Evolutionary conservation across 169 alveolate species (phyloP), one percentile per base, ranked within the genome.

Genomic region (Plasmodium cynomolgi): DNA sequence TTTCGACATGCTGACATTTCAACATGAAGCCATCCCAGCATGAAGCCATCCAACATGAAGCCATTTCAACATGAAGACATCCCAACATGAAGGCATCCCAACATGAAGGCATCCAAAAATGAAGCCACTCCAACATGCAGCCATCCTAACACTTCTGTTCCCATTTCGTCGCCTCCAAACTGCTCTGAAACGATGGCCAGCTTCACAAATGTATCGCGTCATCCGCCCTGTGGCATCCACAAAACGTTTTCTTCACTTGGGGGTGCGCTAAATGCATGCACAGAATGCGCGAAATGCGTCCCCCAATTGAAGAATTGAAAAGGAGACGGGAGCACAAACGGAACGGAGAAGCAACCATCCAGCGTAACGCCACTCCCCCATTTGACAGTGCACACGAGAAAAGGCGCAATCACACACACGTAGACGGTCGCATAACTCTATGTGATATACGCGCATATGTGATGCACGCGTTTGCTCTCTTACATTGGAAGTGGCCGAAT

Each of bases 401-500:
- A 29, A 23, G 77, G 15, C n/a, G 17, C 77, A 4, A 68, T 20
- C 37, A 2, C 77, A 68, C 41, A 23, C 41, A 29, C n/a, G 77
- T 13, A 26, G n/a, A 13, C 37, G 77, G 31, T 68, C 33, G 9
- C 8, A 20, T 37, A 33, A 34, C 13, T 26, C 15, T 20, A 33
- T 6, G 44, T 75, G n/a, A 33, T 75, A 15, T n/a, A 33, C 4
- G 54, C 75, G 5, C 54, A 72, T 72, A 83, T 83, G 72, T 54
- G 39, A 83, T 33, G 62, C 23, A 83, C 26, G 73, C 26, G 41
- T 58, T 56, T 34, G 56, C 56, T 17, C 41, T 11, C 44, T 86
- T 86, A 86, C 93, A 86, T 54, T 86, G 93, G 37, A 47, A 86
- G 29, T 86, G 93, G 39, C 93, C 93, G 71, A 86, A 86, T 77